Conservation (phyloP, 164 flowering plant species). For the Brasenia schreberi region DNA sequence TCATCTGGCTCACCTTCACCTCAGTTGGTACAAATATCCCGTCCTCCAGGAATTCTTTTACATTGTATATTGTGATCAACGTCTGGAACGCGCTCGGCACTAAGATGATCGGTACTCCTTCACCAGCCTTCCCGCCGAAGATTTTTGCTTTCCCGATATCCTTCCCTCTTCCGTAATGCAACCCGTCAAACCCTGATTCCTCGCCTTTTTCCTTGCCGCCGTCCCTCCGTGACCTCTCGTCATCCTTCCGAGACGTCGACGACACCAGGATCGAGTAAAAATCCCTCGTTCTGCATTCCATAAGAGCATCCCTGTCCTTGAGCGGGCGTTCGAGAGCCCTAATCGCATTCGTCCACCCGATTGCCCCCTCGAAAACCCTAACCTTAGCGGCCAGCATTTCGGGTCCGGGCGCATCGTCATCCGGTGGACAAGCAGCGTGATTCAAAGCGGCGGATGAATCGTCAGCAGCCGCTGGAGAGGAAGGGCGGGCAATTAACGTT, state of each 20-base stretch:
- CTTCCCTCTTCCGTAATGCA: neutral
- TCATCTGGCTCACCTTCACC: conserved; percentile 86
- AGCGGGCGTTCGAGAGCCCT: conserved; percentile 54
- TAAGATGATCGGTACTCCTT: conserved; percentile 91
- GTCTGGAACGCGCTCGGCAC: conserved; percentile 98
- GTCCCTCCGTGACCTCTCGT: conserved; percentile 76
- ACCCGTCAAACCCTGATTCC: conserved; percentile 33
- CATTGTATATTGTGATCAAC: conserved; percentile 88
- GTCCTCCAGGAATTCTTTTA: conserved; percentile 98
- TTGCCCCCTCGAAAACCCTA: conserved; percentile 5
- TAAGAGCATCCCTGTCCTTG: conserved; percentile 59
- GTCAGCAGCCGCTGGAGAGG: neutral
- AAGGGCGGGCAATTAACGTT: conserved; percentile 7
- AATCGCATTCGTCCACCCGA: conserved; percentile 33
- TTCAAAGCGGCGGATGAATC: neutral
- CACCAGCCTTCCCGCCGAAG: conserved; percentile 79
- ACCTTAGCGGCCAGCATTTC: neutral
- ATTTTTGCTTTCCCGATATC: conserved; percentile 32
- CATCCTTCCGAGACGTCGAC: conserved; percentile 65
- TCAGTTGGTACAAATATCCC: conserved; percentile 86
- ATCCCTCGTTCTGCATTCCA: conserved; percentile 62
- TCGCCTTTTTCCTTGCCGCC: conserved; percentile 35
- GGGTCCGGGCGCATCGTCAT: neutral
- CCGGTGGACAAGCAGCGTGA: neutral
- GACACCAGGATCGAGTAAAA: conserved; percentile 51